Evolutionary conservation across 495 filamentous ascomycete genomes (phyloP), one percentile per base, ranked within the genome.

Genomic region (Aspergillus heteromorphus): DNA sequence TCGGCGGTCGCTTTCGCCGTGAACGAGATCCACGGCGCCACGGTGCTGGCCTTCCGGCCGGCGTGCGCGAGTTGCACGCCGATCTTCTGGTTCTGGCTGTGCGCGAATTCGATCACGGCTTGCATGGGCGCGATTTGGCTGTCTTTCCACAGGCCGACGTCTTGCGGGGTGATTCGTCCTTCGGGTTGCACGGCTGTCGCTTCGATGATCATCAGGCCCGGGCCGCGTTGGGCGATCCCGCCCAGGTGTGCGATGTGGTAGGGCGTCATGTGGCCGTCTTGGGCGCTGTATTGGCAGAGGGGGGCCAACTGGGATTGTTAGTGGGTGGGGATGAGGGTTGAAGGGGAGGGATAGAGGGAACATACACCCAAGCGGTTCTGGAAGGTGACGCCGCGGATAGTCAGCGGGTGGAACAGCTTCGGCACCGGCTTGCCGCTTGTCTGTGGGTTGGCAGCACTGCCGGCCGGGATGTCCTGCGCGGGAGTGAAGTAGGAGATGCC

Each of bases 51-150:
- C 65, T 92, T 92, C 16, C 88, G 74, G 1, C 89, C 89, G 1
- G 88, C 87, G 61, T 93, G 89, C 13, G 73, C 86, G 6, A 92
- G 65, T 70, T 93, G 89, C 54, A 92, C 83, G 40, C 77, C 87
- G 42, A 88, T 82, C 58, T 85, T 83, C 66, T 85, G 84, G 61
- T 73, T 72, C 68, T 91, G 88, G 56, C 75, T 79, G 67, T 92
- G 87, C 5, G 80, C 82, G 58, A 91, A 90, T 40, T 90, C 85
- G 23, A 83, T 73, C 48, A 87, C 74, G 16, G 78, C 69, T 57
- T 74, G 76, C 51, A 91, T 58, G 1, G 77, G 79, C 21, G 71
- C 82, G 58, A 89, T 82, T 54, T 91, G 89, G 0, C 73, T 76
- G 64, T 92, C 88, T 43, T 82, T 74, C 88, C 88, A 93, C 16